Base-by-base conservation (phyloP, 495 filamentous ascomycete genomes). In the Elaphomyces granulatus region DNA sequence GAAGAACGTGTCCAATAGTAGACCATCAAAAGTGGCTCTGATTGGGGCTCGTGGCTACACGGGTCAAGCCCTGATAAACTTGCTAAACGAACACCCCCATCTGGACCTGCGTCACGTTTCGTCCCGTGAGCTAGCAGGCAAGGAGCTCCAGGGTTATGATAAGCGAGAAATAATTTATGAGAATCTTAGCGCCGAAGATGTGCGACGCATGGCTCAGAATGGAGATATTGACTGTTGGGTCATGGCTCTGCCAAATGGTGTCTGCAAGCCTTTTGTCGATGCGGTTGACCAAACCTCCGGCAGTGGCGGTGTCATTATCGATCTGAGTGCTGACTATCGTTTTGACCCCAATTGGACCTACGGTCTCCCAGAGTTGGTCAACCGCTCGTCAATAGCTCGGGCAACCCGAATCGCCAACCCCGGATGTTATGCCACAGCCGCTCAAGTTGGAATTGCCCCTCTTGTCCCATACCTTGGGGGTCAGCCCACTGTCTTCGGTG, bases 201-300 rank as follows among this genome's bases (percentile, higher is more conserved):
- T 95, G 16, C 77, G 82, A 38, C 75, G 78, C 39, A 92, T 95
- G 85, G 84, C 87, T 47, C 77, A 83, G 53, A 79, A 80, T 32
- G 81, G 81, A n/a, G 80, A 90, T 38, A 83, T 98, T 39, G 90
- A 98, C 66, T 92, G 86, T 64, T 96, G 87, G 86, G 84, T 98
- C 23, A 93, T 96, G 86, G 90, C 90, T 28, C 72, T 98, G 19
- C 90, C 90, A 9, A 98, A 98, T 51, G 90, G 90, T 36, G 86
- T 98, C 41, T 94, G 87, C 71, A 85, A 88, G 64, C 90, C 90
- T 2, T 98, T 82, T 51, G 84, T 96, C 10, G 87, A 96, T 45
- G 88, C 90, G 19, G 75, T 98, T 34, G 73, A 88, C 51, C 75
- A 81, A 57, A 75, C 72, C 26, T 71, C 74, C 37, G 67, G 71